phyloP scores from a whole-genome alignment of 2,329 filamentous ascomycete genomes.

The Chaetomiaceae sp. region DNA sequence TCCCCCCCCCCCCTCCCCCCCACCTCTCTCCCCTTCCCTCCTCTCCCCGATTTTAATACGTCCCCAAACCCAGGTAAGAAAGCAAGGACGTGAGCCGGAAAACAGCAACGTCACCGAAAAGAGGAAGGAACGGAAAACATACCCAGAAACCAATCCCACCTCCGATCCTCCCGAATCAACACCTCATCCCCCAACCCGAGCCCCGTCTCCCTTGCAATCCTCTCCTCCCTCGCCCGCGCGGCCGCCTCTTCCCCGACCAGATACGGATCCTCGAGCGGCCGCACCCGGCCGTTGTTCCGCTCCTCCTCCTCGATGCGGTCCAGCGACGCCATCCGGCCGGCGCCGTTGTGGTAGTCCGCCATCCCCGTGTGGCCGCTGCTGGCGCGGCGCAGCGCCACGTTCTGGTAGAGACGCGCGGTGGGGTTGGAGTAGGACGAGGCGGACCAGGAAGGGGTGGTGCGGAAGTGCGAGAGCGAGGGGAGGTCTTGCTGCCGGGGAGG shows the following conservation, averaged over 20 bases:
- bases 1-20: too few relatives aligned
- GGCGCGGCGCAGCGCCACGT: conserved; percentile 57
- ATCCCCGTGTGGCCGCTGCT: conserved; percentile 36
- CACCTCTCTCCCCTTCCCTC: too few relatives aligned
- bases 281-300: conserved; percentile 28
- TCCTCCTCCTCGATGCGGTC: conserved; percentile 35
- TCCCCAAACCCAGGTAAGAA: too few relatives aligned
- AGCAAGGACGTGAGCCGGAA: background rate
- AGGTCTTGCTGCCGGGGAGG: conserved; percentile 26
- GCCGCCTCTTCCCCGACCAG: conserved; percentile 63
- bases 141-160: conserved; percentile 58
- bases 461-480: conserved; percentile 47
- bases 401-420: conserved; percentile 54
- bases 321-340: conserved; percentile 29
- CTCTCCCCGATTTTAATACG: too few relatives aligned
- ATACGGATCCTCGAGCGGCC: conserved; percentile 60
- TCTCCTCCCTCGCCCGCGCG: conserved; percentile 47
- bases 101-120: background rate
- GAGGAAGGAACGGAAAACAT: conserved; percentile 26
- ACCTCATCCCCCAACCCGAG: conserved; percentile 47
- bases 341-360: conserved; percentile 22
- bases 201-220: conserved; percentile 52
- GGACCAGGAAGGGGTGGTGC: conserved; percentile 52
- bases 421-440: conserved; percentile 47
- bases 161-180: conserved; percentile 49